phyloP scores from a whole-genome alignment of 2,329 filamentous ascomycete genomes.

The Colletotrichum sp. region DNA sequence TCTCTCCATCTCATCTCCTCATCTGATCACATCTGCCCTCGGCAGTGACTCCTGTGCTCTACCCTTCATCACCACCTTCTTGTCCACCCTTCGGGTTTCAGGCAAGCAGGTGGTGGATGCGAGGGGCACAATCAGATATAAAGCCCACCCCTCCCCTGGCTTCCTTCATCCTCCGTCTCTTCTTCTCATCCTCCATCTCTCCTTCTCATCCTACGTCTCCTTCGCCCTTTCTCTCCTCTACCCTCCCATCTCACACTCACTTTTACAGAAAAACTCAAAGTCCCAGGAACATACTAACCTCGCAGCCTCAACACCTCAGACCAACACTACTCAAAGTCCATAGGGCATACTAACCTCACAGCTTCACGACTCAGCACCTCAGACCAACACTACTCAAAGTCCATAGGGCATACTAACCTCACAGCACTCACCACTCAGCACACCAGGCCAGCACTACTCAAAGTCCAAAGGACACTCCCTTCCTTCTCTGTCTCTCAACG shows the following conservation, averaged over 20 bases:
- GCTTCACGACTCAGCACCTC: too few species aligned
- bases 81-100: neutral
- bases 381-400: too few species aligned
- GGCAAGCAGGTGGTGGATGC: neutral
- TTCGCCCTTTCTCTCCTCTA: neutral
- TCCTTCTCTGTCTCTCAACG: neutral
- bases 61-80: neutral
- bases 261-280: neutral
- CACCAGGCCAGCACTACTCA: neutral
- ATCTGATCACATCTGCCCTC: neutral
- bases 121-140: neutral
- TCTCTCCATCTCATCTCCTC: neutral
- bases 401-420: too few species aligned
- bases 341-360: too few species aligned
- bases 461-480: neutral
- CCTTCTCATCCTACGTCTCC: too few species aligned
- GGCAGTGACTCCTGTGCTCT: neutral
- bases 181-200: too few species aligned
- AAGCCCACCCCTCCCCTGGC: neutral
- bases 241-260: neutral
- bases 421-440: too few species aligned
- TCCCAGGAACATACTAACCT: neutral
- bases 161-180: neutral
- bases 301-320: too few species aligned
- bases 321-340: neutral